Evolutionary conservation across 116 monocot genomes (phyloP).

Genomic region (Posidonia oceanica): DNA sequence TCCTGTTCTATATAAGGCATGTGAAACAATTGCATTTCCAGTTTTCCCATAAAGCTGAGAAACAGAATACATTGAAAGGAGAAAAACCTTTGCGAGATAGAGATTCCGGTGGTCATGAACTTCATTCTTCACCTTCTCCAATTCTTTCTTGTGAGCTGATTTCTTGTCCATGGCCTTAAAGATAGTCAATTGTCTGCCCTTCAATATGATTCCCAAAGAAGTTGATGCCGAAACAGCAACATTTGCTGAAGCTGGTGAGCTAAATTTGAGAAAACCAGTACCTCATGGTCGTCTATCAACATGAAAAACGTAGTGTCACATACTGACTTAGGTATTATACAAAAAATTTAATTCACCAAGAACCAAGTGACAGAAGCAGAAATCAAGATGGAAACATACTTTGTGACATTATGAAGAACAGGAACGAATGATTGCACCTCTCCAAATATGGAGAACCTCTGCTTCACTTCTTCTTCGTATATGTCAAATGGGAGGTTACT

Average conservation of each 20-base stretch:
- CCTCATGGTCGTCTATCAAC: constrained; percentile 67
- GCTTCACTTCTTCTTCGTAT: too few relatives aligned
- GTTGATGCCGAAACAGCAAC: constrained; percentile 64
- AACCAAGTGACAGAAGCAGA: too few relatives aligned
- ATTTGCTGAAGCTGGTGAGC: constrained; percentile 40
- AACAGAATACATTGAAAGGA: constrained; percentile 4
- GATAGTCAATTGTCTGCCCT: constrained; percentile 61
- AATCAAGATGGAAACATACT: too few relatives aligned
- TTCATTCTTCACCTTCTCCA: constrained; percentile 52
- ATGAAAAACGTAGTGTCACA: constrained; percentile 7
- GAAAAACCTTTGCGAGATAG: constrained; percentile 58
- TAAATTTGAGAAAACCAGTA: constrained; percentile 78
- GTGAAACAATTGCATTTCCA: not conserved
- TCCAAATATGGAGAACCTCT: too few relatives aligned
- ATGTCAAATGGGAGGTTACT: constrained; percentile 95
- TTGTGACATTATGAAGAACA: too few relatives aligned
- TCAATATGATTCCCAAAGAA: constrained; percentile 68
- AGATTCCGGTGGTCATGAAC: constrained; percentile 76
- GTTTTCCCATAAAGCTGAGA: not conserved
- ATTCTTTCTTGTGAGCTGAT: constrained; percentile 55
- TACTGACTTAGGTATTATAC: not conserved
- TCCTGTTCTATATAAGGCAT: not conserved
- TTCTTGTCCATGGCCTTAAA: constrained; percentile 75
- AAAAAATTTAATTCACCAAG: not conserved
- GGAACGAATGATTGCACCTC: too few relatives aligned